Evolutionary conservation across 1,284 basidiomycete genomes (phyloP), one percentile per base, ranked within the genome.

Genomic region (Pseudozyma flocculosa): DNA sequence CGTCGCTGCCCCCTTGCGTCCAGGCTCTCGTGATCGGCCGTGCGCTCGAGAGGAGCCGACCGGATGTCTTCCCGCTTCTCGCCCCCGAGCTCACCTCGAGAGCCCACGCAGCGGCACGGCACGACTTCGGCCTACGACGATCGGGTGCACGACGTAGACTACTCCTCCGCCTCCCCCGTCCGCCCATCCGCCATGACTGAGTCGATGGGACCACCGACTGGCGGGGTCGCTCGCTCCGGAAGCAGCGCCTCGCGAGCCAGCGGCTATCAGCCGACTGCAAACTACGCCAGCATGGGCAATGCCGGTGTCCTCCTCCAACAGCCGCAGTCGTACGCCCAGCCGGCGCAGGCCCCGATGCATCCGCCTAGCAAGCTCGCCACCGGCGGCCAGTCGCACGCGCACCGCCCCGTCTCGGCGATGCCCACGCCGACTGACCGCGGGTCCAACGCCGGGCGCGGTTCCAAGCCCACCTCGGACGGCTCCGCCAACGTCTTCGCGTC

Each of bases 391-490:
- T 59, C 64, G 5, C 70, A 72, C 39, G 49, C 59, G 13, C 70
- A 72, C 40, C 55, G 70, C 17, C 70, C 70, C 14, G 68, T 71
- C 40, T 71, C 68, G n/a, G 70, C 70, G 38, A 72, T 70, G 70
- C 70, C 70, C 9, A 65, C 66, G 13, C 68, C 70, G 7, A 55
- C 56, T 30, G 54, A 61, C n/a, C 54, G 53, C 17, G 39, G 47
- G 52, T 24, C 63, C 29, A 34, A 48, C 22, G 39, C 47, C 14
- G 36, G 45, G 18, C 54, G 46, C n/a, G 22, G 34, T 15, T 38
- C 53, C 38, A 21, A 50, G 10, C 30, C 56, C 4, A n/a, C 43
- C 18, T 29, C 46, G 23, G 44, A 40, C 19, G 45, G 43, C 36
- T 48, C 59, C 23, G 45, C 45, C 55, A 51, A 54, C 51, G 54